These are phyloP conservation scores for Pleurotus ostreatus DNA, from an alignment of 768 basidiomycete species.

Conservation along the genomic window DNA sequence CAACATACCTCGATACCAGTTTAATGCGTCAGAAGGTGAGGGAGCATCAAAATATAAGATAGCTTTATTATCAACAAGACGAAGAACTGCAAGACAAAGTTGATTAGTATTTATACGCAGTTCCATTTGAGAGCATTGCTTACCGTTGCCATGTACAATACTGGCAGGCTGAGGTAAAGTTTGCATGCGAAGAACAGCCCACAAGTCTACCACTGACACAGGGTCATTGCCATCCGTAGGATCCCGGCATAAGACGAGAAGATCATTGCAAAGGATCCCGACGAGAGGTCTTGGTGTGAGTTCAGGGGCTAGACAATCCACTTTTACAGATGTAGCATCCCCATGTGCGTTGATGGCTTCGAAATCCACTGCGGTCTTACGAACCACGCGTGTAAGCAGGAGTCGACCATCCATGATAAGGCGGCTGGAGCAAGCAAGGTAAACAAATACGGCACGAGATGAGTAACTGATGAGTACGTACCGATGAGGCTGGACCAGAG, in stretches of 20 bases:
- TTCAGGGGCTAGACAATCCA: slow-evolving; percentile 88
- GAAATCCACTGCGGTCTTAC: slow-evolving; percentile 77
- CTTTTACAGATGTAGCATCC: slow-evolving; percentile 77
- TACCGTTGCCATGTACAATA: slow-evolving; percentile 85
- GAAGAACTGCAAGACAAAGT: slow-evolving; percentile 48
- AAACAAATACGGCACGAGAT: neutral
- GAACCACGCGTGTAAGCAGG: slow-evolving; percentile 83
- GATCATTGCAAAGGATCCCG: slow-evolving; percentile 88
- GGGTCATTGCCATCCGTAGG: slow-evolving; percentile 79
- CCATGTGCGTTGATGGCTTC: slow-evolving; percentile 77
- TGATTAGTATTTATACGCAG: too few species aligned
- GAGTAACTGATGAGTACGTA: slow-evolving; percentile 28
- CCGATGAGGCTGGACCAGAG: slow-evolving; percentile 98
- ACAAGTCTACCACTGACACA: slow-evolving; percentile 78
- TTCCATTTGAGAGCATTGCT: slow-evolving; percentile 4
- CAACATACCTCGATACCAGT: slow-evolving; percentile 81
- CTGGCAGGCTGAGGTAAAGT: slow-evolving; percentile 87
- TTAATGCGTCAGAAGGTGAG: slow-evolving; percentile 78
- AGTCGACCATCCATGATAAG: slow-evolving; percentile 91
- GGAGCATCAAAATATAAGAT: slow-evolving; percentile 87
- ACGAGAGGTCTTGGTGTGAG: slow-evolving; percentile 73
- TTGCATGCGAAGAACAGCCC: slow-evolving; percentile 95
- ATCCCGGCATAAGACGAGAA: slow-evolving; percentile 88
- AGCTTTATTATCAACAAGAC: slow-evolving; percentile 89
- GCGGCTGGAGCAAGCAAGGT: slow-evolving; percentile 42